phyloP scores from a whole-genome alignment of 2,329 filamentous ascomycete genomes.

The Phaeophleospora eucalypticola region DNA sequence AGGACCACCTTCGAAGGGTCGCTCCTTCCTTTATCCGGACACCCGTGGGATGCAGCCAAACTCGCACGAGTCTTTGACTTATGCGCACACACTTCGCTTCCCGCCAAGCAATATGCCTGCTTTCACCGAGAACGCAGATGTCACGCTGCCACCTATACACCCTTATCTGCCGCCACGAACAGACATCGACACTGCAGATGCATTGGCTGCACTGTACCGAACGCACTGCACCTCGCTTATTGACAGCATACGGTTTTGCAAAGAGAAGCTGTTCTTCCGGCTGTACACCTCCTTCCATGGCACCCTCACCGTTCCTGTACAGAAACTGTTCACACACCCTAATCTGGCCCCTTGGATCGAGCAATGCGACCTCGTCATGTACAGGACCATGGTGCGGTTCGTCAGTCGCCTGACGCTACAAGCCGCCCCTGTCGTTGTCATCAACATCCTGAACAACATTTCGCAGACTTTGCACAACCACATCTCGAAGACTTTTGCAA shows the following conservation, averaged over 20 bases:
- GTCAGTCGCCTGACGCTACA: constrained; percentile 84
- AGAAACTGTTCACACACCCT: constrained; percentile 81
- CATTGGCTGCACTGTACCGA: constrained; percentile 80
- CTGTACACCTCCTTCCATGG: constrained; percentile 93
- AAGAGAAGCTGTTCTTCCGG: constrained; percentile 94
- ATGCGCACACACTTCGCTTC: constrained; percentile 61
- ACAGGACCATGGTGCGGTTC: constrained; percentile 94
- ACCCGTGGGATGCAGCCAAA: constrained; percentile 39
- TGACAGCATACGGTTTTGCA: constrained; percentile 92
- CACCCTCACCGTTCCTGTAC: constrained; percentile 91
- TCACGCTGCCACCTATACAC: constrained; percentile 81
- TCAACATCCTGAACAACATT: constrained; percentile 83
- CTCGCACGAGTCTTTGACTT: constrained; percentile 48
- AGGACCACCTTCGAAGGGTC: constrained; percentile 40
- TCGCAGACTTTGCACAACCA: constrained; percentile 76
- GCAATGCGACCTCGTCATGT: constrained; percentile 91
- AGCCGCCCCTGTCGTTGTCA: constrained; percentile 80
- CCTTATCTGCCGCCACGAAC: constrained; percentile 75
- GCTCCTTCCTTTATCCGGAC: constrained; percentile 46
- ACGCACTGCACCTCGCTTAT: constrained; percentile 94
- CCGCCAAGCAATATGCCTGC: constrained; percentile 53
- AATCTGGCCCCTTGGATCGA: constrained; percentile 88
- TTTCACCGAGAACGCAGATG: constrained; percentile 62
- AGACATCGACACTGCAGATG: constrained; percentile 80
- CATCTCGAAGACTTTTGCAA: constrained; percentile 78